Evolutionary conservation across 805 yeast genomes (phyloP).

Genomic region (Ogataea populi-albae): DNA sequence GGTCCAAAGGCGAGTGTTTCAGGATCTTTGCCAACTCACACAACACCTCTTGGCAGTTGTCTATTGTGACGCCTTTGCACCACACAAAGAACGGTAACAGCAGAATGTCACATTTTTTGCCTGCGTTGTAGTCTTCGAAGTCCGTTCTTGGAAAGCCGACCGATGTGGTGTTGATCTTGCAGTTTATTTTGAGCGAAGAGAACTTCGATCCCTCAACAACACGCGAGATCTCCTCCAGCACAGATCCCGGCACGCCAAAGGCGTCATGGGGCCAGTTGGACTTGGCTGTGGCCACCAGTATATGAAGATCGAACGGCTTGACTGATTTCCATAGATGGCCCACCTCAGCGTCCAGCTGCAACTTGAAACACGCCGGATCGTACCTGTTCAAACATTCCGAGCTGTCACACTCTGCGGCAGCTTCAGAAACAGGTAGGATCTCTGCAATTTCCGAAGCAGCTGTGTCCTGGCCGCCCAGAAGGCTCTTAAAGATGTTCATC

Average conservation of each 20-base stretch:
- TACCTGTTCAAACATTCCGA: slow-evolving; percentile 41
- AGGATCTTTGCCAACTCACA: slow-evolving; percentile 42
- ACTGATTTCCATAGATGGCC: slow-evolving; percentile 67
- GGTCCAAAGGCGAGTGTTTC: slow-evolving; percentile 16
- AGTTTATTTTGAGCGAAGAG: slow-evolving; percentile 17
- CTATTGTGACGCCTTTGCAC: slow-evolving; percentile 49
- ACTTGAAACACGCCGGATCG: slow-evolving; percentile 30
- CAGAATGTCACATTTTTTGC: slow-evolving; percentile 55
- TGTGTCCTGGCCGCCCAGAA: slow-evolving; percentile 7
- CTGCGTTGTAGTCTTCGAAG: slow-evolving; percentile 39
- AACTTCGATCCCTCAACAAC: slow-evolving; percentile 22
- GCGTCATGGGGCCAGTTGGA: slow-evolving; percentile 85
- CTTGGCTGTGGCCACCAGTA: slow-evolving; percentile 80
- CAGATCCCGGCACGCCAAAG: slow-evolving; percentile 35
- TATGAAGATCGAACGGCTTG: slow-evolving; percentile 64
- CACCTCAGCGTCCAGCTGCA: slow-evolving; percentile 31
- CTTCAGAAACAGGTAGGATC: slow-evolving; percentile 44
- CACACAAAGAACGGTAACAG: slow-evolving; percentile 74
- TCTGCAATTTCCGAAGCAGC: slow-evolving; percentile 32
- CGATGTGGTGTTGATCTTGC: slow-evolving; percentile 24
- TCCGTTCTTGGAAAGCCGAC: slow-evolving; percentile 30
- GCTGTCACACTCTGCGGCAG: slow-evolving; percentile 51
- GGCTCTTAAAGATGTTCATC: slow-evolving; percentile 21
- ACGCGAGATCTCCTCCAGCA: slow-evolving; percentile 23
- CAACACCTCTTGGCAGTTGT: slow-evolving; percentile 44